Conservation (phyloP, 306 rosid genomes). For the Acmispon strigosus region DNA sequence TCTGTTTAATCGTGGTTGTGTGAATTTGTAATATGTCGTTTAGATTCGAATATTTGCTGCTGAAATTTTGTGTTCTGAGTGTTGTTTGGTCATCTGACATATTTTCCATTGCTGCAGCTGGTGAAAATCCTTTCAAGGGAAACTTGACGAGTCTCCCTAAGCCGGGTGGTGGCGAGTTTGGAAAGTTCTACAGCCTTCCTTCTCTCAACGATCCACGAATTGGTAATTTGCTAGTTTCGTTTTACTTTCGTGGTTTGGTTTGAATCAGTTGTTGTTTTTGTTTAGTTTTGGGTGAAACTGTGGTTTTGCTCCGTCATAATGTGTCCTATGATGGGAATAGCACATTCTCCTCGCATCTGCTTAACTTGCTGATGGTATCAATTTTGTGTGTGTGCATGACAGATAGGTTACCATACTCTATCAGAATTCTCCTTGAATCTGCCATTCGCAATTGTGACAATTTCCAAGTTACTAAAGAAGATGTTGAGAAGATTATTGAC, state of each 20-base stretch:
- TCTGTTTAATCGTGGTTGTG: background rate
- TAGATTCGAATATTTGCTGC: background rate
- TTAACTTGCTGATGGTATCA: background rate
- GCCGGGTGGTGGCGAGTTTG: conserved; percentile 95
- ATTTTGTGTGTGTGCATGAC: conserved; percentile 23
- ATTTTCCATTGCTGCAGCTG: conserved; percentile 44
- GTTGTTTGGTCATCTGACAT: conserved; percentile 6
- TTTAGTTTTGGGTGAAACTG: background rate
- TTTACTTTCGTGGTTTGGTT: background rate
- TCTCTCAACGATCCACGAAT: conserved; percentile 88
- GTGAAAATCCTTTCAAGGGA: conserved; percentile 82
- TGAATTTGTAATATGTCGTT: background rate
- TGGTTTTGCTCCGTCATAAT: background rate
- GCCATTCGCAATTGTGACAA: conserved; percentile 95
- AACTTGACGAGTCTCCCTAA: conserved; percentile 82
- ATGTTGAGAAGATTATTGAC: conserved; percentile 91
- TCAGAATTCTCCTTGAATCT: conserved; percentile 81
- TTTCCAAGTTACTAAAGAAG: conserved; percentile 89
- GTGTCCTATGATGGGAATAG: background rate
- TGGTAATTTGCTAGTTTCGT: conserved; percentile 40
- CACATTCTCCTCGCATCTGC: background rate
- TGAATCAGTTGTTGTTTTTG: background rate
- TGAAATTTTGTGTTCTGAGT: background rate
- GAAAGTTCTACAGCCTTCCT: conserved; percentile 90
- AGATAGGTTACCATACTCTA: conserved; percentile 88